Evolutionary conservation across 495 filamentous ascomycete genomes (phyloP), one percentile per base, ranked within the genome.

Genomic region (Margaritispora aquatica): DNA sequence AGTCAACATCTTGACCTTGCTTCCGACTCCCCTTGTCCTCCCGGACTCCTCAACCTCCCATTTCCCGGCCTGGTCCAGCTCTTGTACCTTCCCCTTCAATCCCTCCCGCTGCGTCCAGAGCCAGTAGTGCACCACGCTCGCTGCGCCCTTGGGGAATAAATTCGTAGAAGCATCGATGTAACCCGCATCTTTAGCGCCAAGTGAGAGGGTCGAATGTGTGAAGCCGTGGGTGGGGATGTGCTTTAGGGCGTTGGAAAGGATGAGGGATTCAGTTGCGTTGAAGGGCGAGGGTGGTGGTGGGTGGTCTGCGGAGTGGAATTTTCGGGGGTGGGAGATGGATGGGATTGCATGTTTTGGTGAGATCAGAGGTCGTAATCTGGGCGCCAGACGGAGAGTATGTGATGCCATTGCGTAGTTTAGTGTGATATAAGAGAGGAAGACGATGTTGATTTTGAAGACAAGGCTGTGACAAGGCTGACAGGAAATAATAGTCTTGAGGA

Each of bases 141-240:
- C 96, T 55, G 83, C 82, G 15, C 85, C 90, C 26, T 83, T 77
- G 24, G 92, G 85, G 54, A 98, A 81, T 1, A 97, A 70, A 65
- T 92, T 93, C 36, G 87, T 80, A 19, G 88, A 90, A 63, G 91
- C 88, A 67, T 94, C 89, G 46, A 91, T 86, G 72, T 92, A 96
- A 50, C 90, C 89, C 26, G 82, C 83, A 65, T 93, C 89, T 65
- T 85, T 84, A 41, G 89, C 88, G 65, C 92, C 94, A 36, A 88
- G 79, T 44, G 82, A 80, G 9, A 98, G 80, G 2, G 92, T 75
- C 9, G 80, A 72, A 26, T 68, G 63, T 1, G 89, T 87, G 80
- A 97, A 97, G 68, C 95, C 94, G 69, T 92, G 84, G 26, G 71
- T 57, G 48, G 91, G 91, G 41, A 97, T 86, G 72, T 94, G 88